A percentile compares a stretch with the other conserved stretches of the same genome.
Evolutionary conservation across 208 protist genomes (phyloP).

Genomic region (Crithidia thermophila): DNA sequence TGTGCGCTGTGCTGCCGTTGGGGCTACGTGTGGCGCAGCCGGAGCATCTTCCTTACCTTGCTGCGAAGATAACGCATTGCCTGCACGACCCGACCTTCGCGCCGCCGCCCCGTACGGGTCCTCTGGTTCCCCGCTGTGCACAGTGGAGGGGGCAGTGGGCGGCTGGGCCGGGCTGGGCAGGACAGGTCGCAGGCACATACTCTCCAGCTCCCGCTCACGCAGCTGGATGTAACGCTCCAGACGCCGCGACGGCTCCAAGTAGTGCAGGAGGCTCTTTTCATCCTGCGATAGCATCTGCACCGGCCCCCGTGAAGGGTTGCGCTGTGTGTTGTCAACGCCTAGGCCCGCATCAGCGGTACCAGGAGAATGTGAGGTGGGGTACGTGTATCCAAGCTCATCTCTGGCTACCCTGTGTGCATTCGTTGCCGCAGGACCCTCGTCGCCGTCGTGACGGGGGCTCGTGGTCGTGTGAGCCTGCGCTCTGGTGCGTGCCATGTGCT

Average conservation of each 20-base stretch:
- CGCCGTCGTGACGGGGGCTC: no score
- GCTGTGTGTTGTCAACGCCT: neutral
- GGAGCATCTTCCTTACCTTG: neutral
- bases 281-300: neutral
- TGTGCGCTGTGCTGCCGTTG: neutral
- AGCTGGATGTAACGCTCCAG: slow-evolving; percentile 65
- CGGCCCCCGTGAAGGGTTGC: no score
- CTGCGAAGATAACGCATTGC: no score
- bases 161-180: neutral
- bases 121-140: no score
- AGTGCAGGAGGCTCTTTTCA: slow-evolving; percentile 11
- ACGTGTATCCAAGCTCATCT: slow-evolving; percentile 3
- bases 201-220: slow-evolving; percentile 55
- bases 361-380: neutral
- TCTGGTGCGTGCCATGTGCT: slow-evolving; percentile 31
- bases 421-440: no score
- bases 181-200: slow-evolving; percentile 22
- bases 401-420: neutral
- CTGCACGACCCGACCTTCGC: no score
- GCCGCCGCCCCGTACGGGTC: no score
- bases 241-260: slow-evolving; percentile 49
- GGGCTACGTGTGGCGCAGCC: neutral
- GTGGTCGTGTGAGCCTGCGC: no score
- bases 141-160: slow-evolving; percentile 7
- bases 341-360: neutral